A percentile compares a stretch with the other conserved stretches of the same genome.
Conservation (phyloP, 2,329 filamentous ascomycete genomes). For the Trichophyton mentagrophytes region DNA sequence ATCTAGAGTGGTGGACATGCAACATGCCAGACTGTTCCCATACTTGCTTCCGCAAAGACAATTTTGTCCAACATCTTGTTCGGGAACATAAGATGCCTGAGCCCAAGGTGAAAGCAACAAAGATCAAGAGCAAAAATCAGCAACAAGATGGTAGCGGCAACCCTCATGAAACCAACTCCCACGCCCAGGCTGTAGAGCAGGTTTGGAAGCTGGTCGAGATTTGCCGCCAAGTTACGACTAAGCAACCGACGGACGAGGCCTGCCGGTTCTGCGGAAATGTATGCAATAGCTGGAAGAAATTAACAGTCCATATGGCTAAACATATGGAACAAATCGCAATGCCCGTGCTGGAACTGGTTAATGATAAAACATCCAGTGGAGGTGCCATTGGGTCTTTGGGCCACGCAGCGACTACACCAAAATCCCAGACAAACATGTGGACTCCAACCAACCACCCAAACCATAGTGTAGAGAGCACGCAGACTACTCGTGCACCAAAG, state of each 20-base stretch:
- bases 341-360: constrained; percentile 51
- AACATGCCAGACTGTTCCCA: constrained; percentile 69
- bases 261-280: constrained; percentile 77
- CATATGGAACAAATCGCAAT: constrained; percentile 89
- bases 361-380: constrained; percentile 28
- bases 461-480: not conserved
- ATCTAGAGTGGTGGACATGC: constrained; percentile 84
- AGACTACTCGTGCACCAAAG: not conserved
- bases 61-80: constrained; percentile 84
- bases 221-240: constrained; percentile 58
- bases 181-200: constrained; percentile 40
- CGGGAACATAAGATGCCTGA: constrained; percentile 80
- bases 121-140: constrained; percentile 39
- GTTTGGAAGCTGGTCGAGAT: constrained; percentile 67
- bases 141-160: constrained; percentile 14
- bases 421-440: not conserved
- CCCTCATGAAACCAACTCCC: constrained; percentile 18
- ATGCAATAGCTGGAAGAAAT: constrained; percentile 78
- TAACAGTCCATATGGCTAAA: constrained; percentile 84
- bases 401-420: not conserved
- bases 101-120: constrained; percentile 62
- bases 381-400: constrained; percentile 40
- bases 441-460: not conserved
- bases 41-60: constrained; percentile 74
- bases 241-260: constrained; percentile 58